phyloP scores from a whole-genome alignment of 108 stramenopile genomes.

The Skeletonema grethae region DNA sequence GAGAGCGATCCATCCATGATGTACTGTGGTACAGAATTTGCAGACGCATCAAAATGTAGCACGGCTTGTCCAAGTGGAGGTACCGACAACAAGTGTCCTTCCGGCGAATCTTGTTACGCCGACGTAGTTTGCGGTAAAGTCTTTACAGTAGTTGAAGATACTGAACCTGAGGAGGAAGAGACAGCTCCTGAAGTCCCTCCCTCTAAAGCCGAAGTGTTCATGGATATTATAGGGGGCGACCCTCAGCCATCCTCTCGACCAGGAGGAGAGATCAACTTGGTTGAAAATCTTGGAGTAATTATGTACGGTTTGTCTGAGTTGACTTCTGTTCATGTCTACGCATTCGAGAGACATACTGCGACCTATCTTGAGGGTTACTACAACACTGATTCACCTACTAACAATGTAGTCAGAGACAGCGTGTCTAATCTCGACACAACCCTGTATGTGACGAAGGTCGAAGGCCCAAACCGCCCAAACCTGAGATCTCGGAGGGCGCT shows the following conservation, averaged over 20 bases:
- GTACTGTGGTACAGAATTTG: slow-evolving; percentile 75
- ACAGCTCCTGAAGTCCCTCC: neutral
- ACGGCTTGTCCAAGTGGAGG: slow-evolving; percentile 46
- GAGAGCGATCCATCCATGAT: slow-evolving; percentile 9
- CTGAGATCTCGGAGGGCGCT: neutral
- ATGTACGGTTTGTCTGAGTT: neutral
- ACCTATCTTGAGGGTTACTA: slow-evolving; percentile 1
- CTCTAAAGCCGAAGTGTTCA: neutral
- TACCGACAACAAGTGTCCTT: slow-evolving; percentile 33
- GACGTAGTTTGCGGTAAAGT: slow-evolving; percentile 33
- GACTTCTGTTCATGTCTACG: neutral
- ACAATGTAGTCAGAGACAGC: neutral
- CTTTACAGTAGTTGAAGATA: slow-evolving; percentile 2
- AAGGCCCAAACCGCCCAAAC: neutral
- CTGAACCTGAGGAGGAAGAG: neutral
- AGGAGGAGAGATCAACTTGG: neutral
- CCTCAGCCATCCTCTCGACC: neutral
- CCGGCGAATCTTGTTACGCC: slow-evolving; percentile 41
- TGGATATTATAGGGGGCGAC: neutral
- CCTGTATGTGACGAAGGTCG: neutral
- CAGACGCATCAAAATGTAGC: slow-evolving; percentile 36
- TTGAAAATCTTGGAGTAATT: slow-evolving; percentile 1
- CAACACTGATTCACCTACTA: neutral
- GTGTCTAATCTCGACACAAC: neutral
- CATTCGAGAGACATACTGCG: neutral